Percentiles rank a stretch among this genome's conserved stretches.
Evolutionary conservation across 176 grass and related monocot genomes (phyloP).

Genomic region (Tuctoria greenei): DNA sequence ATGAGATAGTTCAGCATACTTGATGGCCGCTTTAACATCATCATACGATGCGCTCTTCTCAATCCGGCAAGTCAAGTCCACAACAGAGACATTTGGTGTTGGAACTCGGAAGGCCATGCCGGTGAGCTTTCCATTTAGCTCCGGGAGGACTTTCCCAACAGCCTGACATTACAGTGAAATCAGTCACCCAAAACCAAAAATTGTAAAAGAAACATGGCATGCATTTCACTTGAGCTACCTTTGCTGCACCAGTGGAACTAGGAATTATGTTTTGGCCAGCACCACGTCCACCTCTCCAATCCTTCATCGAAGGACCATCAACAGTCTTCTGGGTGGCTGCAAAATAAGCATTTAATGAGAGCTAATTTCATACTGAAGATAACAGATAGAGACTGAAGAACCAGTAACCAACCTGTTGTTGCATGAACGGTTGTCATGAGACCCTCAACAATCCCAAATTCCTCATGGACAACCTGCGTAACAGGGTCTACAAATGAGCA

Average conservation of each 20-base stretch:
- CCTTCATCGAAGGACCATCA: slow-evolving; percentile 92
- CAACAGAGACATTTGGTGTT: slow-evolving; percentile 96
- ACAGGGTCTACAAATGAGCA: neutral
- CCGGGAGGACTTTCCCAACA: slow-evolving; percentile 94
- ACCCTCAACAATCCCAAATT: slow-evolving; percentile 95
- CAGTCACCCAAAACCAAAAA: slow-evolving; percentile 5
- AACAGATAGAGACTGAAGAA: neutral
- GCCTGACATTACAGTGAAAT: slow-evolving; percentile 52
- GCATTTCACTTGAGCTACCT: slow-evolving; percentile 46
- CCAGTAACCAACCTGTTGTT: slow-evolving; percentile 65
- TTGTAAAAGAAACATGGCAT: neutral
- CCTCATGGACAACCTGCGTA: slow-evolving; percentile 93
- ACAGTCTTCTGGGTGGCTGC: slow-evolving; percentile 98
- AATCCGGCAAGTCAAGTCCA: slow-evolving; percentile 94
- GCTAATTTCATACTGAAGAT: slow-evolving; percentile 7
- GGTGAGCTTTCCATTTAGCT: slow-evolving; percentile 89
- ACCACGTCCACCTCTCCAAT: slow-evolving; percentile 97
- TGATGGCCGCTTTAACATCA: slow-evolving; percentile 96
- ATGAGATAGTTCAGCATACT: slow-evolving; percentile 51
- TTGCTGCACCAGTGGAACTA: slow-evolving; percentile 99
- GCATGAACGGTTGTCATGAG: slow-evolving; percentile 99
- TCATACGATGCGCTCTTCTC: slow-evolving; percentile 93
- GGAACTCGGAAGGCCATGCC: slow-evolving; percentile 99
- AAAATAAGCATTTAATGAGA: slow-evolving; percentile 22
- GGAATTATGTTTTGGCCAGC: slow-evolving; percentile 98